phyloP scores from a whole-genome alignment of 768 basidiomycete species.

The Leccinum olivaceopallidum region DNA sequence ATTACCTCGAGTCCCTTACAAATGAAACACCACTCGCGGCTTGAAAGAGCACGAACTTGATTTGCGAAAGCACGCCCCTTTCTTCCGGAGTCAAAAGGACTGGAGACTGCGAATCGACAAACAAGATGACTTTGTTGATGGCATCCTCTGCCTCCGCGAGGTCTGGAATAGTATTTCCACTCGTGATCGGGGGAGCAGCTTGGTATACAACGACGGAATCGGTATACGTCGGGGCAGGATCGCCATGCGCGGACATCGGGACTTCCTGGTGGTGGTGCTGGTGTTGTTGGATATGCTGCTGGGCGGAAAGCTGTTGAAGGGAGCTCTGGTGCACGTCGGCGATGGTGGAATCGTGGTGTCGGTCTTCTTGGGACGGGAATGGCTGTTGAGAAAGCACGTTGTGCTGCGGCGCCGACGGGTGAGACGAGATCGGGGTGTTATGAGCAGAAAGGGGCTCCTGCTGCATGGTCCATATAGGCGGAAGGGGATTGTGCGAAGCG shows the following conservation, averaged over 20 bases:
- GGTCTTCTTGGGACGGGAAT: constrained; percentile 29
- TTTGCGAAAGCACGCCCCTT: constrained; percentile 42
- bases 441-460: constrained; percentile 30
- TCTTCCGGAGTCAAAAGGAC: constrained; percentile 35
- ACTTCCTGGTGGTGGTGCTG: constrained; percentile 22
- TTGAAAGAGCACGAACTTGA: constrained; percentile 58
- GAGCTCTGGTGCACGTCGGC: constrained; percentile 29
- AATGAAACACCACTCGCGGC: constrained; percentile 39
- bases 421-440: constrained; percentile 34
- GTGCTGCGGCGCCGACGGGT: constrained; percentile 29
- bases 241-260: constrained; percentile 29
- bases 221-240: constrained; percentile 25
- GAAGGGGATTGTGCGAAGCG: constrained; percentile 32
- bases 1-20: constrained; percentile 34
- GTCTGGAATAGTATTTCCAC: constrained; percentile 37
- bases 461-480: constrained; percentile 36
- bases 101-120: constrained; percentile 44
- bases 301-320: constrained; percentile 32
- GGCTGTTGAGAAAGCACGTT: constrained; percentile 31
- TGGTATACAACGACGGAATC: constrained; percentile 36
- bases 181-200: constrained; percentile 32
- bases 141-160: constrained; percentile 54
- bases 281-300: constrained; percentile 31
- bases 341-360: constrained; percentile 28
- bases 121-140: constrained; percentile 53